Conservation (phyloP, 1,284 basidiomycete species). For the Entoloma clypeatum region DNA sequence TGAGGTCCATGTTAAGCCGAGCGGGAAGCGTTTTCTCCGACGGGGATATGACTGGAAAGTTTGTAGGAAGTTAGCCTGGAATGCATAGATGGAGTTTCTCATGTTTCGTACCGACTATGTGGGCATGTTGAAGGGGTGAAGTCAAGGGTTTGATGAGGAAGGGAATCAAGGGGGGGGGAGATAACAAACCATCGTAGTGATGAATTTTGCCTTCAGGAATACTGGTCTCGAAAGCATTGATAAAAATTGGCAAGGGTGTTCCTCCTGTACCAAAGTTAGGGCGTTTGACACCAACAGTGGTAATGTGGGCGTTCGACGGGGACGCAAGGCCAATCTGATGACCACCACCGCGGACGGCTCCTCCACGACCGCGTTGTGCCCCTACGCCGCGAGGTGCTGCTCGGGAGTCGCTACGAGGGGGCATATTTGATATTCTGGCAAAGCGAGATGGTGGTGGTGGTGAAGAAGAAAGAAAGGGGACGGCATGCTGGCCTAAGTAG, state of each 20-base stretch:
- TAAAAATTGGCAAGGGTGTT: conserved; percentile 44
- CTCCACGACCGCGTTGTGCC: conserved; percentile 29
- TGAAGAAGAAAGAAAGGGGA: conserved; percentile 13
- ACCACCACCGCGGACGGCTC: conserved; percentile 30
- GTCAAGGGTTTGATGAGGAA: conserved; percentile 11
- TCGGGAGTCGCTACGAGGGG: conserved; percentile 33
- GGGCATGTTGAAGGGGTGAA: conserved; percentile 10
- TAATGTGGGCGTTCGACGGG: conserved; percentile 39
- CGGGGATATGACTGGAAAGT: conserved; percentile 50
- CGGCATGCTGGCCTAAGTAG: conserved; percentile 1
- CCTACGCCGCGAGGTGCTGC: conserved; percentile 11
- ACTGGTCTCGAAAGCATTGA: conserved; percentile 61
- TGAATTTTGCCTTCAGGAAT: conserved; percentile 61
- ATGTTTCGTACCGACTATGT: conserved; percentile 52
- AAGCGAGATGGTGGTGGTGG: conserved; percentile 8
- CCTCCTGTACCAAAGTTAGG: conserved; percentile 60
- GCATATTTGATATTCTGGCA: conserved; percentile 27
- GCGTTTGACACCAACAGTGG: conserved; percentile 60
- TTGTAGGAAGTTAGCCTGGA: conserved; percentile 7
- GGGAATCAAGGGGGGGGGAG: not conserved
- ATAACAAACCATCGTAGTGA: conserved; percentile 67
- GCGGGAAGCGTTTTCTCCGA: conserved; percentile 65
- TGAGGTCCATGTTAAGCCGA: conserved; percentile 62
- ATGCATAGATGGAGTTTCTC: not conserved
- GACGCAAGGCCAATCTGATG: conserved; percentile 28